Conservation (phyloP, 2,329 filamentous ascomycete species). For the Alternaria solani region DNA sequence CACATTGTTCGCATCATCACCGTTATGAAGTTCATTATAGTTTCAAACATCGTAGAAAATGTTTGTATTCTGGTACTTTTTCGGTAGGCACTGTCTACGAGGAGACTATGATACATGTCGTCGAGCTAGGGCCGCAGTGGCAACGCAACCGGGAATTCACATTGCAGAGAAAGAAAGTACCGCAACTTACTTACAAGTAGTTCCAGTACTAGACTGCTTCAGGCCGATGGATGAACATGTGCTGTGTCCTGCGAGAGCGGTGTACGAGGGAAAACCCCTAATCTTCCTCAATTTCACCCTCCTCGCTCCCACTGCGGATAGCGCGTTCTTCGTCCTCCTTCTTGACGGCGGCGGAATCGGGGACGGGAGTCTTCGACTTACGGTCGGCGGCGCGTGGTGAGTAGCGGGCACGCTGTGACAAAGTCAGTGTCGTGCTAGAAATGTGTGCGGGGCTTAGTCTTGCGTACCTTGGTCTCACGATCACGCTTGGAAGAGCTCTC, state of each 20-base stretch:
- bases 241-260: conserved; percentile 7
- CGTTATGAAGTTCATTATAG: background rate
- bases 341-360: conserved; percentile 43
- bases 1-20: background rate
- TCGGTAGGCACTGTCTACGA: background rate
- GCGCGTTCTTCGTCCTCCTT: conserved; percentile 65
- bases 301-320: conserved; percentile 88
- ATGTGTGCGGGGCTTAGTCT: background rate
- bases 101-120: conserved; percentile 1
- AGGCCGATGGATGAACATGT: background rate
- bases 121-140: background rate
- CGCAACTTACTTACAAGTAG: conserved; percentile 15
- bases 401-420: conserved; percentile 57
- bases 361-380: conserved; percentile 64
- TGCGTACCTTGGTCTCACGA: conserved; percentile 55
- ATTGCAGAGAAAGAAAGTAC: conserved; percentile 3
- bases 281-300: conserved; percentile 94
- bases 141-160: background rate
- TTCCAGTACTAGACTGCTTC: background rate
- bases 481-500: conserved; percentile 55
- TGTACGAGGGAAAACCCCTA: conserved; percentile 35
- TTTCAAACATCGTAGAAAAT: background rate
- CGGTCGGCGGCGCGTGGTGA: conserved; percentile 63
- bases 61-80: background rate
- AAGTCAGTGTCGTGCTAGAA: conserved; percentile 20